Evolutionary conservation across 768 basidiomycete genomes (phyloP), one percentile per base, ranked within the genome.

Genomic region (Lactarius deliciosus): DNA sequence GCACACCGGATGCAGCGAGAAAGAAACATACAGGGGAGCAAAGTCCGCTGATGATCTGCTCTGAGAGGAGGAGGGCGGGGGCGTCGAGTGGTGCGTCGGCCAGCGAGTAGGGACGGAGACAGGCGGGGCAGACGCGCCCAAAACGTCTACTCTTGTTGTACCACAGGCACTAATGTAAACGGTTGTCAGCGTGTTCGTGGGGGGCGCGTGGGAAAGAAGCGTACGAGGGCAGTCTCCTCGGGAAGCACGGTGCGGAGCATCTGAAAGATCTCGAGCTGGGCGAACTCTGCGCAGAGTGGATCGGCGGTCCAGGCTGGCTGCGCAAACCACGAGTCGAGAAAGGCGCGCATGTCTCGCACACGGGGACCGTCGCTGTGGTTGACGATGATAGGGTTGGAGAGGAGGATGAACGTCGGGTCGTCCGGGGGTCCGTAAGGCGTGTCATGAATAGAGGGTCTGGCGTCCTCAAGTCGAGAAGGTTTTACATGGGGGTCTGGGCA

Each of bases 331-430:
- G 85, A 84, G 5, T 77, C 68, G 45, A 94, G 75, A 74, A 94
- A 94, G 15, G 82, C 80, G n/a, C 77, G 78, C n/a, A 83, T 76
- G 73, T 90, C 81, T 13, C 85, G 81, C 11, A 94, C 89, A 53
- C 90, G 87, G 10, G 89, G 88, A 0, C 92, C 91, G 67, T 87
- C 89, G 38, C 91, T 91, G 0, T 89, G 89, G 74, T 93, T 88
- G 66, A 89, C 77, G 22, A 93, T 89, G 71, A 86, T 88, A 15
- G 90, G 89, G 41, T 66, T 68, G 57, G 69, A 72, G 25, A 72
- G 69, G 11, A 74, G 70, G 22, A 64, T 41, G 20, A 73, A 55
- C 2, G 66, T 72, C 30, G 71, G 63, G n/a, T 65, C 69, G 15
- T 71, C 66, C 10, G 22, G 38, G 1, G 66, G 66, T 3, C 71